Evolutionary conservation across 225 moss, liverwort and hornwort species (phyloP), one percentile per base, ranked within the genome.

Genomic region (Bryum argenteum): DNA sequence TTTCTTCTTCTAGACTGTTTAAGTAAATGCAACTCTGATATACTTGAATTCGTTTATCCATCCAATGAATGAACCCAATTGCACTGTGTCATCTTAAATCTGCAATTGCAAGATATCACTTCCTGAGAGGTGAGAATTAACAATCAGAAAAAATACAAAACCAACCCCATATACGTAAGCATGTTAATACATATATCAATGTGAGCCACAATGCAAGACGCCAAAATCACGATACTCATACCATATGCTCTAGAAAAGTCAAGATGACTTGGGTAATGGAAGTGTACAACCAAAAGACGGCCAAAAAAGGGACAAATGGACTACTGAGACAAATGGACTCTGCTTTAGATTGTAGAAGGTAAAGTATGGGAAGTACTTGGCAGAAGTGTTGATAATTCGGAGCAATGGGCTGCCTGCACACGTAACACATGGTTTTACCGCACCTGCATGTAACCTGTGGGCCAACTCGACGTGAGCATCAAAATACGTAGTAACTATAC

Each of bases 361-460:
- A 21, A 53, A 14, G 67, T 44, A 59, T 28, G 56, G 24, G 23
- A 37, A 37, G 73, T 78, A 91, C 89, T 78, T 83, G 85, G 58
- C 93, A 91, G 74, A 91, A 93, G 75, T 93, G 91, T 12, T 75
- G 67, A 78, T 93, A 93, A 61, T 76, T 77, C 60, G 85, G 17
- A n/a, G 72, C 58, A 67, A 93, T 93, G 22, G 87, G 70, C 69
- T 60, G 67, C 11, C 90, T 83, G 73, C 93, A 93, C 37, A 93
- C 71, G 56, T 93, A 93, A 73, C 93, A 93, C 85, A 93, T 91
- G 41, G 70, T 79, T 81, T 87, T 69, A 51, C 91, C 93, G 78
- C 93, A 93, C 74, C 91, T 82, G 69, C 93, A 93, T 61, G 72
- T 89, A 55, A 93, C 85, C 93, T 93, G 77, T 58, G 56, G 75